phyloP scores from a whole-genome alignment of 768 basidiomycete genomes.

The Lepiota venenata region DNA sequence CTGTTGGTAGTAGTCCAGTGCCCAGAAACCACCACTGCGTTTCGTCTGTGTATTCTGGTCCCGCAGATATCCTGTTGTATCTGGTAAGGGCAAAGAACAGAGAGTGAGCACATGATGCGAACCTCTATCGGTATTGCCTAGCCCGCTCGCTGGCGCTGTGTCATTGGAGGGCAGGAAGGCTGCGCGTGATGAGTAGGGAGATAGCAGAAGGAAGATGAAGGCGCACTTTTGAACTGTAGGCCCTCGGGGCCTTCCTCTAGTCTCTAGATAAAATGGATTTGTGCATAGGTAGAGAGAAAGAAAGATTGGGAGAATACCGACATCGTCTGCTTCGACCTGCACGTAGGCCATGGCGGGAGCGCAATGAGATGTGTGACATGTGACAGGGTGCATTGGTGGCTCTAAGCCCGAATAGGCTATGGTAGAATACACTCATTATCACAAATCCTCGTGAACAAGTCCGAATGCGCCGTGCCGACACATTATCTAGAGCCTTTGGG shows the following conservation, averaged over 20 bases:
- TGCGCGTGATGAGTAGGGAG: constrained; percentile 19
- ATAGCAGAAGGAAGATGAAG: background rate
- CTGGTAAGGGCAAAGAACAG: background rate
- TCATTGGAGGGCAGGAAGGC: constrained; percentile 56
- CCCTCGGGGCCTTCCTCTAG: constrained; percentile 67
- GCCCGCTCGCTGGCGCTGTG: constrained; percentile 30
- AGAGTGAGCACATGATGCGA: constrained; percentile 10
- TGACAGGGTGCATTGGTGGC: too few relatives aligned
- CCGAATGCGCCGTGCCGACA: too few relatives aligned
- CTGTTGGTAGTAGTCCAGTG: constrained; percentile 79
- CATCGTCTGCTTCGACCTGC: constrained; percentile 69
- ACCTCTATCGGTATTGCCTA: constrained; percentile 55
- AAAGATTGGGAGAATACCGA: constrained; percentile 32
- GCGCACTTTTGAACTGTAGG: constrained; percentile 68
- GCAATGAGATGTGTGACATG: constrained; percentile 3
- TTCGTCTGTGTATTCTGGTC: constrained; percentile 46
- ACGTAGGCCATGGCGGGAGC: constrained; percentile 61
- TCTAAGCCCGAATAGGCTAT: too few relatives aligned
- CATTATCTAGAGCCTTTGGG: too few relatives aligned
- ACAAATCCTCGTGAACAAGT: too few relatives aligned
- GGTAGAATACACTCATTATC: too few relatives aligned
- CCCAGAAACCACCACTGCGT: constrained; percentile 65
- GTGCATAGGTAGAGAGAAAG: background rate
- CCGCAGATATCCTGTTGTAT: constrained; percentile 55
- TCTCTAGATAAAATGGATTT: constrained; percentile 16